Conservation (phyloP, 345 rosid species). For the Brassica incana region DNA sequence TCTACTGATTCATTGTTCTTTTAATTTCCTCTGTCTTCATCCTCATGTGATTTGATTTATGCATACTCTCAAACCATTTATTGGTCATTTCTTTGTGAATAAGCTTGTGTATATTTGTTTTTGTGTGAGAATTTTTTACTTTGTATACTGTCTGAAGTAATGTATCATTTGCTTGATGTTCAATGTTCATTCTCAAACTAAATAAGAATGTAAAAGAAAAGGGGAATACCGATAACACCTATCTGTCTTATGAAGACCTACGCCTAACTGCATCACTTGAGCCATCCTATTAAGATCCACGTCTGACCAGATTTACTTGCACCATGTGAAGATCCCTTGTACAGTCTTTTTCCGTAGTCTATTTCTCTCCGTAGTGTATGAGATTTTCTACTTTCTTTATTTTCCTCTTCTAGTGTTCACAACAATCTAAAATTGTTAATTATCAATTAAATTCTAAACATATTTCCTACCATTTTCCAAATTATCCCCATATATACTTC, state of each 20-base stretch:
- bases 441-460: not conserved
- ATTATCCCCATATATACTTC: not conserved
- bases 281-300: no score
- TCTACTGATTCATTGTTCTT: constrained; percentile 31
- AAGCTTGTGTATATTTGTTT: constrained; percentile 16
- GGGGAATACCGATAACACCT: no score
- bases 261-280: no score
- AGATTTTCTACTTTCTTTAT: no score
- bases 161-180: constrained; percentile 12
- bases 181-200: not conserved
- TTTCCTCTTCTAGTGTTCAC: no score
- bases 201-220: not conserved
- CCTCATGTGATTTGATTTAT: constrained; percentile 10
- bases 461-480: not conserved
- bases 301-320: no score
- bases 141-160: constrained; percentile 12
- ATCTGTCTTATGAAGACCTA: no score
- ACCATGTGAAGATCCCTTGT: no score
- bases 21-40: not conserved
- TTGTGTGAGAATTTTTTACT: constrained; percentile 20
- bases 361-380: no score
- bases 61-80: not conserved
- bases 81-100: not conserved
- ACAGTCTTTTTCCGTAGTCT: no score
- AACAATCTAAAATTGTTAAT: no score